Evolutionary conservation across 768 basidiomycete species (phyloP).

Genomic region (Leccinum barrowsii): DNA sequence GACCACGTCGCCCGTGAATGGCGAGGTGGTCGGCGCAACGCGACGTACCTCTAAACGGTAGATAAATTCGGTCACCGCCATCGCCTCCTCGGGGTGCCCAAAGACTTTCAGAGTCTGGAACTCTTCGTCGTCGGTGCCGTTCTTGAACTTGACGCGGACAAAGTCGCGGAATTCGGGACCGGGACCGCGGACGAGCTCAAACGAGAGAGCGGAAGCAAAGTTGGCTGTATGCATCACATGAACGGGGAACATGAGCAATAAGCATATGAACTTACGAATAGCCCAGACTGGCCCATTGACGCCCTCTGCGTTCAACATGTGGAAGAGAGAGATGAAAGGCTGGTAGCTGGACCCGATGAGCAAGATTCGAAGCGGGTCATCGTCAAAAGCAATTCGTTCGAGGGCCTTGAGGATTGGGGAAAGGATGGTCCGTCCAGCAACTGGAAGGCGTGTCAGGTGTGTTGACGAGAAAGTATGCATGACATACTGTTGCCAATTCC

Average conservation of each 20-base stretch:
- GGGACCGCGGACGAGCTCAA: conserved; percentile 71
- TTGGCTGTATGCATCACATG: conserved; percentile 44
- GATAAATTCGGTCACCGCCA: conserved; percentile 80
- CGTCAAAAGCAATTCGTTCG: conserved; percentile 73
- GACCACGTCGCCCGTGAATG: too few species aligned
- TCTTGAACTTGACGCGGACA: conserved; percentile 80
- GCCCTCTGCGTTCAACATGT: conserved; percentile 57
- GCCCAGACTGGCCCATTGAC: conserved; percentile 52
- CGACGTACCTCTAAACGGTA: conserved; percentile 68
- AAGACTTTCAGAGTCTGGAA: conserved; percentile 69
- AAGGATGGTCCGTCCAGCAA: conserved; percentile 77
- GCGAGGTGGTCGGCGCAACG: too few species aligned
- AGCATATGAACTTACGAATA: conserved; percentile 51
- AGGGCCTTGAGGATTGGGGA: conserved; percentile 68
- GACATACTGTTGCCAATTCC: conserved; percentile 75
- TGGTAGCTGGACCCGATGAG: conserved; percentile 81
- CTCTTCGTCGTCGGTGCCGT: conserved; percentile 54
- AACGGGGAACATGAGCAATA: background rate
- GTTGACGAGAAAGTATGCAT: background rate
- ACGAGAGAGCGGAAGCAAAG: conserved; percentile 66
- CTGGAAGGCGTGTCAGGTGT: conserved; percentile 34
- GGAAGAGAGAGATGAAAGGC: conserved; percentile 83
- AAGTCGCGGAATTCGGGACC: conserved; percentile 78
- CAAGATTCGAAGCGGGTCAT: conserved; percentile 73
- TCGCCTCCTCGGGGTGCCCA: conserved; percentile 58